A percentile compares a stretch with the other conserved stretches of the same genome.
Evolutionary conservation across 1,284 basidiomycete species (phyloP).

Genomic region (Malassezia vespertilionis): DNA sequence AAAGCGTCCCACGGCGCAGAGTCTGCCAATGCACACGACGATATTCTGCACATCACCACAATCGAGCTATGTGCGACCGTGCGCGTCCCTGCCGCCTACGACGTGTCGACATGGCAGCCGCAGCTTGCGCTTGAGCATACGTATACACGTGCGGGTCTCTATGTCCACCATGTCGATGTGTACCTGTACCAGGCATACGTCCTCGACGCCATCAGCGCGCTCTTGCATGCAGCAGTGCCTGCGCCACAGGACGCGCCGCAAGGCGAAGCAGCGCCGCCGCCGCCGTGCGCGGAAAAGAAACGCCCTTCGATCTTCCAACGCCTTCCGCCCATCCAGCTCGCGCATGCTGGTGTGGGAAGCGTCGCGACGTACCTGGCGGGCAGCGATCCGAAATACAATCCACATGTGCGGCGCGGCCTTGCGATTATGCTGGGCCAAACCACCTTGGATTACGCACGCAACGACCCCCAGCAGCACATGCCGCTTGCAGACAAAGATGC

Average conservation of each 20-base stretch:
- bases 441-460: slow-evolving; percentile 4
- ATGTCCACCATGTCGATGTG: slow-evolving; percentile 9
- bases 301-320: background rate
- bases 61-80: background rate
- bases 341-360: slow-evolving; percentile 7
- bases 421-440: slow-evolving; percentile 6
- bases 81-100: slow-evolving; percentile 1
- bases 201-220: background rate
- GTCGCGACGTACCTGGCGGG: background rate
- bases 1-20: background rate
- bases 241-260: background rate
- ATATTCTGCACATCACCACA: slow-evolving; percentile 6
- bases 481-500: slow-evolving; percentile 1
- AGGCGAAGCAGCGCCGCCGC: background rate
- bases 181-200: slow-evolving; percentile 11
- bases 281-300: background rate
- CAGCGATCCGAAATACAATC: slow-evolving; percentile 10
- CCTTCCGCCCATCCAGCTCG: background rate
- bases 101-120: background rate
- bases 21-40: background rate
- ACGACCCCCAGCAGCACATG: background rate
- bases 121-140: background rate
- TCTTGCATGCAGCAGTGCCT: background rate
- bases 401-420: slow-evolving; percentile 10
- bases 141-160: background rate